phyloP scores from a whole-genome alignment of 306 rosid species.

The Pterocarpus macrocarpus region DNA sequence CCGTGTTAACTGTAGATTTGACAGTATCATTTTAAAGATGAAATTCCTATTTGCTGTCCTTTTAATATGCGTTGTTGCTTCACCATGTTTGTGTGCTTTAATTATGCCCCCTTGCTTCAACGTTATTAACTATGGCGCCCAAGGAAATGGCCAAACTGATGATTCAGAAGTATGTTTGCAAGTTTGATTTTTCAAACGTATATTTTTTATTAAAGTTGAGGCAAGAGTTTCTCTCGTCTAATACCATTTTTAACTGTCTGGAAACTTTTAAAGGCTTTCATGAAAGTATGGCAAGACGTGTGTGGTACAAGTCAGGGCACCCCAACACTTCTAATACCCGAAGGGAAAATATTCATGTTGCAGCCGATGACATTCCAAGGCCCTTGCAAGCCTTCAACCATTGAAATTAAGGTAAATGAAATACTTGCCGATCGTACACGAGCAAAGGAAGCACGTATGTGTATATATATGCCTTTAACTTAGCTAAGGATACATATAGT shows the following conservation, averaged over 20 bases:
- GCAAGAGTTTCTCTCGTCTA: neutral
- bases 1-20: too few relatives aligned
- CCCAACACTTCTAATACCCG: constrained; percentile 52
- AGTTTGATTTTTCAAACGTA: too few relatives aligned
- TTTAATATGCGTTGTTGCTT: neutral
- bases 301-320: constrained; percentile 45
- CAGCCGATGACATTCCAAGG: constrained; percentile 55
- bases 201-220: too few relatives aligned
- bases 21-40: neutral
- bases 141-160: constrained; percentile 48
- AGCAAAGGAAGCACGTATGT: too few relatives aligned
- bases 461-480: too few relatives aligned
- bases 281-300: constrained; percentile 58
- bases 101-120: neutral
- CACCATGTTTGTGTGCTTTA: neutral
- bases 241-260: neutral
- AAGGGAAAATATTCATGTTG: constrained; percentile 54
- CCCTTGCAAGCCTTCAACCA: constrained; percentile 56
- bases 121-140: constrained; percentile 51
- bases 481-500: too few relatives aligned
- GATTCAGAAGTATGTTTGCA: constrained; percentile 42
- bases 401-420: constrained; percentile 47
- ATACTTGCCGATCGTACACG: too few relatives aligned
- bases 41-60: neutral
- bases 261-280: constrained; percentile 53